A percentile compares a stretch with the other conserved stretches of the same genome.
phyloP scores from a whole-genome alignment of 495 filamentous ascomycete genomes.

The Penicillium longicatenatum region DNA sequence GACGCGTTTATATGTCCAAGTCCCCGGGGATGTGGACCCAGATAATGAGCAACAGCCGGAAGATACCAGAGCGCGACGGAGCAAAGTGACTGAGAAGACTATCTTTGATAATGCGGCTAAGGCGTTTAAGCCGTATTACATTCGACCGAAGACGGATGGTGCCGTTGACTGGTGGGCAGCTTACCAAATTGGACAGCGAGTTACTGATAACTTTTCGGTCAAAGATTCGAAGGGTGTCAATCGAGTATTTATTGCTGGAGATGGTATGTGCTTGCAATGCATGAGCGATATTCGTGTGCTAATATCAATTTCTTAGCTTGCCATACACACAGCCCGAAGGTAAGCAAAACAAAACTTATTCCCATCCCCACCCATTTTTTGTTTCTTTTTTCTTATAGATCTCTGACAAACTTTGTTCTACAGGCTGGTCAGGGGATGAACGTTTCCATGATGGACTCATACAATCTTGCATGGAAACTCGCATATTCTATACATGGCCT shows the following conservation, averaged over 20 bases:
- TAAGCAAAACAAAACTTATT: slow-evolving; percentile 19
- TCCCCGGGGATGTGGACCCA: slow-evolving; percentile 36
- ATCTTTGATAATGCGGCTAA: slow-evolving; percentile 45
- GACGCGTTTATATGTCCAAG: slow-evolving; percentile 67
- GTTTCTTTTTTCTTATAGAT: not conserved
- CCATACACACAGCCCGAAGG: slow-evolving; percentile 73
- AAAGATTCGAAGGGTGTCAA: slow-evolving; percentile 49
- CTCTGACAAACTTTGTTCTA: slow-evolving; percentile 2
- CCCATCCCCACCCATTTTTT: too few species aligned
- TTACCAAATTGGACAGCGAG: slow-evolving; percentile 71
- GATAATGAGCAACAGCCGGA: slow-evolving; percentile 18
- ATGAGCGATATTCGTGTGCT: not conserved
- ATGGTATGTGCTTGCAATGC: slow-evolving; percentile 45
- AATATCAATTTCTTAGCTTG: slow-evolving; percentile 26
- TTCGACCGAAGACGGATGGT: slow-evolving; percentile 39
- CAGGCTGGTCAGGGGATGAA: slow-evolving; percentile 90
- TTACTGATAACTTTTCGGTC: slow-evolving; percentile 64
- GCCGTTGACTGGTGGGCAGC: slow-evolving; percentile 66
- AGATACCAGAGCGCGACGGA: slow-evolving; percentile 36
- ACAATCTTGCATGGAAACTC: slow-evolving; percentile 86
- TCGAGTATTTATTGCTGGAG: slow-evolving; percentile 68
- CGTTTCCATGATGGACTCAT: slow-evolving; percentile 79
- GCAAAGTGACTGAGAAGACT: slow-evolving; percentile 41
- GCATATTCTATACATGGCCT: slow-evolving; percentile 67
- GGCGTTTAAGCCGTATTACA: slow-evolving; percentile 51